Conservation (phyloP, 192 early-diverging fungal genomes). For the Rhizophlyctis rosea region DNA sequence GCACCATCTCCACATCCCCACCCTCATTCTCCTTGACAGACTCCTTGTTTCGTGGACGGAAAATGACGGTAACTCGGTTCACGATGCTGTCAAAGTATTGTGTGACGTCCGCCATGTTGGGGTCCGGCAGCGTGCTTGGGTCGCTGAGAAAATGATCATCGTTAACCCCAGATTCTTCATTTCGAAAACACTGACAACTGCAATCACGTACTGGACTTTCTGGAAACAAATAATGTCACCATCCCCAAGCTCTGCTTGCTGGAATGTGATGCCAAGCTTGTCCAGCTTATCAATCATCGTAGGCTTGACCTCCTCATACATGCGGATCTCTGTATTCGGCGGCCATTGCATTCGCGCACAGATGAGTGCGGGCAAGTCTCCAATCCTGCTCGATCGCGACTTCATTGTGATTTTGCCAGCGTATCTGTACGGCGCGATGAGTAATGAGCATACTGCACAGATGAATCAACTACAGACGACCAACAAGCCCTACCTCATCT, state of each 20-base stretch:
- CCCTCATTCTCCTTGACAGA: constrained; percentile 39
- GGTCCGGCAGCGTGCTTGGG: constrained; percentile 27
- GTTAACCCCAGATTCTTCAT: neutral
- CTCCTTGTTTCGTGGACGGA: constrained; percentile 47
- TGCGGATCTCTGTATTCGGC: constrained; percentile 50
- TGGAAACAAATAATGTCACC: constrained; percentile 94
- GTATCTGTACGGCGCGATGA: constrained; percentile 24
- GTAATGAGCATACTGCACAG: neutral
- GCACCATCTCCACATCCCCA: constrained; percentile 42
- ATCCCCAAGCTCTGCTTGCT: constrained; percentile 77
- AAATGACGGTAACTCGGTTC: constrained; percentile 68
- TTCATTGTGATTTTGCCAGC: constrained; percentile 23
- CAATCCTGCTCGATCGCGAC: no score
- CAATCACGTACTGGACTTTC: constrained; percentile 23
- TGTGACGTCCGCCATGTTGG: constrained; percentile 46
- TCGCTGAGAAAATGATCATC: neutral
- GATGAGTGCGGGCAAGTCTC: no score
- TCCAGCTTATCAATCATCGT: constrained; percentile 83
- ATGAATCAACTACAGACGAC: constrained; percentile 10
- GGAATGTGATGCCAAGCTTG: constrained; percentile 64
- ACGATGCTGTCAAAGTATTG: constrained; percentile 76
- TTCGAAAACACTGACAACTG: neutral
- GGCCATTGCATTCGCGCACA: constrained; percentile 56
- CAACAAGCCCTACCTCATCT: constrained; percentile 53
- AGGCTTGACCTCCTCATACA: constrained; percentile 92